A percentile compares a stretch with the other conserved stretches of the same genome.
Conservation (phyloP, 2,329 filamentous ascomycete species). For the Capronia americana region DNA sequence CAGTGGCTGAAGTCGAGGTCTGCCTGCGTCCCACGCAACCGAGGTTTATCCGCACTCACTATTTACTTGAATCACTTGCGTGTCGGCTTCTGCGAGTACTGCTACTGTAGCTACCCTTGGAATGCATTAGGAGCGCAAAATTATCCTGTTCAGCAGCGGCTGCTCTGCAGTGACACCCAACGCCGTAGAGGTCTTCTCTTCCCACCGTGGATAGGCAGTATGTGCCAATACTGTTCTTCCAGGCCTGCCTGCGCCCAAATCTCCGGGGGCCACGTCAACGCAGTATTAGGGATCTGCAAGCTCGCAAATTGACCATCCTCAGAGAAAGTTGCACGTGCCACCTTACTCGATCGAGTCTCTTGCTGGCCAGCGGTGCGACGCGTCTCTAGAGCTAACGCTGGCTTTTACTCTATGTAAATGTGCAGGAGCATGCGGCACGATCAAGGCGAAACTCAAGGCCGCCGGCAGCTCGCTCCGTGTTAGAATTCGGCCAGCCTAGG, state of each 20-base stretch:
- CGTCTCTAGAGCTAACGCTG: neutral
- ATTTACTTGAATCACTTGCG: neutral
- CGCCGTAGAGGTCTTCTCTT: neutral
- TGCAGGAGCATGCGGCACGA: neutral
- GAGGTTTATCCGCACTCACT: neutral
- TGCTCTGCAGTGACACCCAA: neutral
- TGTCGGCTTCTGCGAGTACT: neutral
- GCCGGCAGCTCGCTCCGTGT: neutral
- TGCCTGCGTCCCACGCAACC: neutral
- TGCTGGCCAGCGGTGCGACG: neutral
- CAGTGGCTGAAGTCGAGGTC: neutral
- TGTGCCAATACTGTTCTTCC: neutral
- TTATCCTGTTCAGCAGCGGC: neutral
- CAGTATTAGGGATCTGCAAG: constrained; percentile 10
- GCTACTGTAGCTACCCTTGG: neutral
- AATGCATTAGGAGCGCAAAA: neutral
- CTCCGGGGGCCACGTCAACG: neutral
- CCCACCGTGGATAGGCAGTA: neutral
- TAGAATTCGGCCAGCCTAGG: constrained; percentile 10
- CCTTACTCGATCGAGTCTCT: neutral
- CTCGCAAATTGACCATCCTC: constrained; percentile 15
- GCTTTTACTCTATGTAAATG: neutral
- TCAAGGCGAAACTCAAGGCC: neutral
- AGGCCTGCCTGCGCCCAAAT: neutral
- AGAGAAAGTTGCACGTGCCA: constrained; percentile 12